phyloP scores from a whole-genome alignment of 768 basidiomycete genomes.

The Lactarius vividus region DNA sequence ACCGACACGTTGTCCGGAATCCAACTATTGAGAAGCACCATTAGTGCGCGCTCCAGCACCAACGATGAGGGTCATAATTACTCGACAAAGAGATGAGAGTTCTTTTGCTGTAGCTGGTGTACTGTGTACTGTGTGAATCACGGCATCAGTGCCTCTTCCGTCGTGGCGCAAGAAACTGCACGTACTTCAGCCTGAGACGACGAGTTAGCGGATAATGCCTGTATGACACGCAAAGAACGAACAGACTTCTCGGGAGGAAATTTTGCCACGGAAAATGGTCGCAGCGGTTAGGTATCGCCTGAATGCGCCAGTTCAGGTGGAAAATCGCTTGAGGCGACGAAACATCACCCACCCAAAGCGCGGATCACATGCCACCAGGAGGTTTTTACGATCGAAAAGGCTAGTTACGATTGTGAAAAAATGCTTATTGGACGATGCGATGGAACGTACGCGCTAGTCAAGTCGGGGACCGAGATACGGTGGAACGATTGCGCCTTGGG shows the following conservation, averaged over 20 bases:
- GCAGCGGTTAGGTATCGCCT: conserved; percentile 87
- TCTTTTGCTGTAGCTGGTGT: conserved; percentile 69
- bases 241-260: conserved; percentile 78
- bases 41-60: not conserved
- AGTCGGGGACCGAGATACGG: conserved; percentile 57
- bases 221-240: conserved; percentile 24
- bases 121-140: conserved; percentile 57
- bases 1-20: conserved; percentile 90
- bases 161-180: conserved; percentile 15
- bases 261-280: conserved; percentile 80
- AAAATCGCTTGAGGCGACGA: conserved; percentile 9
- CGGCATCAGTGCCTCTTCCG: conserved; percentile 17
- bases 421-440: not conserved
- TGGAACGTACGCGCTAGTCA: conserved; percentile 65
- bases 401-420: conserved; percentile 37
- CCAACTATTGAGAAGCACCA: conserved; percentile 51
- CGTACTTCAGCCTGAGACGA: conserved; percentile 33
- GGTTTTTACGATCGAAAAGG: conserved; percentile 74
- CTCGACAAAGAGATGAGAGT: conserved; percentile 78
- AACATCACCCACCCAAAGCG: conserved; percentile 55
- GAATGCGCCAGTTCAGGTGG: conserved; percentile 1
- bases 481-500: conserved; percentile 60
- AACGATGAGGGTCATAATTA: conserved; percentile 37
- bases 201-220: conserved; percentile 32
- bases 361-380: conserved; percentile 83